A percentile compares a stretch with the other conserved stretches of the same genome.
Conservation (phyloP, 1,139 yeast genomes). For the Kazachstania sp. region DNA sequence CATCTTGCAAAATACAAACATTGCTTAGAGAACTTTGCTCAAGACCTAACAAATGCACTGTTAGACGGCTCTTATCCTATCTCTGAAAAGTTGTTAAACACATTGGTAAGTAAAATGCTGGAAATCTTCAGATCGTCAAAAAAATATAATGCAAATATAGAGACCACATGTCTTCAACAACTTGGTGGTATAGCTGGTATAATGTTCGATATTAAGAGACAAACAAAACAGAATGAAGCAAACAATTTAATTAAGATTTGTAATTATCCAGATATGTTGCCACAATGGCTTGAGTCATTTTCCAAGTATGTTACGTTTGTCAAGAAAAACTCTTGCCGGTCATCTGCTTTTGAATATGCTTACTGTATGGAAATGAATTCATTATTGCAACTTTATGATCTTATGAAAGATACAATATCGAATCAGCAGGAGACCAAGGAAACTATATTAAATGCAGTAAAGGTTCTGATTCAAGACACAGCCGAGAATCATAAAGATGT, state of each 20-base stretch:
- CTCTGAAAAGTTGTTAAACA: conserved; percentile 41
- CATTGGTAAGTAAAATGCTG: conserved; percentile 39
- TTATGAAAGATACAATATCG: conserved; percentile 11
- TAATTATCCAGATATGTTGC: conserved; percentile 21
- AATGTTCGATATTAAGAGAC: conserved; percentile 32
- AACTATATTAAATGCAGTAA: neutral
- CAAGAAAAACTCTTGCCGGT: neutral
- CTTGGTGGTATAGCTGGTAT: conserved; percentile 48
- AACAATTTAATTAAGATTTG: conserved; percentile 20
- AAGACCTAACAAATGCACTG: conserved; percentile 46
- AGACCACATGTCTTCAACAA: conserved; percentile 46
- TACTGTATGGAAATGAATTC: conserved; percentile 15
- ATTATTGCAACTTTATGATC: conserved; percentile 12
- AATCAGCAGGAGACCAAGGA: conserved; percentile 1
- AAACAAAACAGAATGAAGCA: conserved; percentile 11
- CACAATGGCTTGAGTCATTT: conserved; percentile 12
- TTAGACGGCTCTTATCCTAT: conserved; percentile 54
- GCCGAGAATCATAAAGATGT: neutral
- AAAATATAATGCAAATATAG: conserved; percentile 34
- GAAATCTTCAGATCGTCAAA: conserved; percentile 31
- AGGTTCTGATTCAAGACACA: neutral
- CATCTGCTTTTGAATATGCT: conserved; percentile 9
- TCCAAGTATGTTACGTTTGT: conserved; percentile 11
- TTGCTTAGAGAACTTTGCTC: conserved; percentile 43
- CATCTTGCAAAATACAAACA: conserved; percentile 36